A percentile compares a stretch with the other conserved stretches of the same genome.
phyloP scores from a whole-genome alignment of 805 yeast genomes.

The Candida succiphila region DNA sequence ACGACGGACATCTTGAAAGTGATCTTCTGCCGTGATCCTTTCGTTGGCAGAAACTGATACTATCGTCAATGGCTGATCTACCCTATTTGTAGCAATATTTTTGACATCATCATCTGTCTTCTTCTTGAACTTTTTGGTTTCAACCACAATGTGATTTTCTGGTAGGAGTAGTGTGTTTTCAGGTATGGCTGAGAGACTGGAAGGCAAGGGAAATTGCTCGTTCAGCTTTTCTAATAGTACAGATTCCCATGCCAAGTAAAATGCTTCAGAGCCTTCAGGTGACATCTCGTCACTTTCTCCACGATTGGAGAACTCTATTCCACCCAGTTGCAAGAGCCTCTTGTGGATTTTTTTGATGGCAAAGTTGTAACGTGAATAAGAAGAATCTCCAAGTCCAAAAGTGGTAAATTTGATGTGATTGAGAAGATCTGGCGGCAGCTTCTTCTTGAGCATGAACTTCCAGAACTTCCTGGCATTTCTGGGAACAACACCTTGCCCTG shows the following conservation, averaged over 20 bases:
- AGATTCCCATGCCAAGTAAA: constrained; percentile 65
- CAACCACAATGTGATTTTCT: constrained; percentile 18
- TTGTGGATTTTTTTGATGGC: constrained; percentile 80
- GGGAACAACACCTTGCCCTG: constrained; percentile 95
- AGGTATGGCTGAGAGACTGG: constrained; percentile 19
- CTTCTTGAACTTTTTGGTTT: constrained; percentile 19
- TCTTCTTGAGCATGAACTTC: constrained; percentile 59
- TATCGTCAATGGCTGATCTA: not conserved
- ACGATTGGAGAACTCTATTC: constrained; percentile 54
- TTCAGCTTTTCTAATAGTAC: constrained; percentile 28
- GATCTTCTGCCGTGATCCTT: constrained; percentile 59
- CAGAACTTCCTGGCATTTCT: constrained; percentile 65
- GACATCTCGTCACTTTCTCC: constrained; percentile 88
- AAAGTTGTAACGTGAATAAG: constrained; percentile 80
- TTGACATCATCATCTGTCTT: constrained; percentile 18
- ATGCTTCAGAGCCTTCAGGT: constrained; percentile 67
- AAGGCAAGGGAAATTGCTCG: constrained; percentile 25
- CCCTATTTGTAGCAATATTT: constrained; percentile 21
- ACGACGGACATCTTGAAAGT: constrained; percentile 85
- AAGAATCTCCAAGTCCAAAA: constrained; percentile 90
- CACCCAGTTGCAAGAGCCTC: constrained; percentile 76
- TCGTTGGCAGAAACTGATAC: constrained; percentile 43
- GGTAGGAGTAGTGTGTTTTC: constrained; percentile 29
- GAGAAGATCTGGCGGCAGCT: constrained; percentile 49
- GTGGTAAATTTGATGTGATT: constrained; percentile 55